These are phyloP conservation scores for Colletotrichum tofieldiae DNA, from an alignment of 2,329 filamentous ascomycete genomes.

Conservation along the genomic window DNA sequence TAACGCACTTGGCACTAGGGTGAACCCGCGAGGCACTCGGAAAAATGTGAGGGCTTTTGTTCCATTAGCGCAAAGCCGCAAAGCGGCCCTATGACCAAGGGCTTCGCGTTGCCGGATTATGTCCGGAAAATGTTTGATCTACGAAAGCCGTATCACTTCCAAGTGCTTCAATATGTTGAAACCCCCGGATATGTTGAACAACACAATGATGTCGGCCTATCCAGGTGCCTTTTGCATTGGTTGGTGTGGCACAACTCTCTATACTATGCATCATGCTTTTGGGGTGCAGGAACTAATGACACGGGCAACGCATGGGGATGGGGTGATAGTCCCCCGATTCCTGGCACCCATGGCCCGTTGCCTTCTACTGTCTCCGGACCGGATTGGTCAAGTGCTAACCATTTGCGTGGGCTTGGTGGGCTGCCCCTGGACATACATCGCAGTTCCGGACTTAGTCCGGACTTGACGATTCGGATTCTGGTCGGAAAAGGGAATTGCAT, in stretches of 20 bases:
- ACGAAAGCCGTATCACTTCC: neutral
- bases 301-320: slow-evolving; percentile 1
- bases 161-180: neutral
- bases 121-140: neutral
- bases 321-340: neutral
- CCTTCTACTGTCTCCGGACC: too few species aligned
- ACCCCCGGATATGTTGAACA: neutral
- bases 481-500: slow-evolving; percentile 15
- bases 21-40: neutral
- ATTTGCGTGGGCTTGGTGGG: neutral
- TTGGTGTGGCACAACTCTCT: neutral
- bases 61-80: neutral
- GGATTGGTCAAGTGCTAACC: neutral
- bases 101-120: neutral
- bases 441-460: slow-evolving; percentile 28
- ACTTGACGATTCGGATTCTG: slow-evolving; percentile 4
- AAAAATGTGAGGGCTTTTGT: neutral
- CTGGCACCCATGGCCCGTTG: neutral
- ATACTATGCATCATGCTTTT: neutral
- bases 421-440: neutral
- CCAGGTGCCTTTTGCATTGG: neutral
- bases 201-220: too few species aligned
- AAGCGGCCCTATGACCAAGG: neutral
- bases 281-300: slow-evolving; percentile 5
- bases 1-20: slow-evolving; percentile 17